Evolutionary conservation across 2,329 filamentous ascomycete species (phyloP).

Genomic region (Clonostachys solani): DNA sequence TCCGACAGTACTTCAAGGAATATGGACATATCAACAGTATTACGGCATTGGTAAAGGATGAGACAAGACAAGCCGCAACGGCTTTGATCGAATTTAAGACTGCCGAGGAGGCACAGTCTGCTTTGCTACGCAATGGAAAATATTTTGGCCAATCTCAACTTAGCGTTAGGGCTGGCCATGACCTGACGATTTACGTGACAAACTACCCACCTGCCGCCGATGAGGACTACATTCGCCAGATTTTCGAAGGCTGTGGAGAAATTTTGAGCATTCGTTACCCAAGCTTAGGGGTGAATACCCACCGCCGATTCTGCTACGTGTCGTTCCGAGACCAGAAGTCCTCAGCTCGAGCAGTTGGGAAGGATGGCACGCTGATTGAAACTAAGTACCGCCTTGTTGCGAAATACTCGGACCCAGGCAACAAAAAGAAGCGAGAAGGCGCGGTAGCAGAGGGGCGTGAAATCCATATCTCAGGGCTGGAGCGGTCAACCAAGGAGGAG

Average conservation of each 20-base stretch:
- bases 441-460: conserved; percentile 85
- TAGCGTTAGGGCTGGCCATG: conserved; percentile 67
- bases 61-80: conserved; percentile 55
- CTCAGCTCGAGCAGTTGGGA: conserved; percentile 65
- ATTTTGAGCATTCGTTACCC: conserved; percentile 86
- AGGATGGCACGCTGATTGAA: conserved; percentile 68
- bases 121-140: conserved; percentile 77
- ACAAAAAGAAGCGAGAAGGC: conserved; percentile 75
- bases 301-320: conserved; percentile 92
- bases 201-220: conserved; percentile 82
- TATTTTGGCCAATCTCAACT: conserved; percentile 71
- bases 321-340: conserved; percentile 72
- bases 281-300: conserved; percentile 82
- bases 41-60: conserved; percentile 57
- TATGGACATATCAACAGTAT: conserved; percentile 82
- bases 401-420: conserved; percentile 79
- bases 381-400: conserved; percentile 65
- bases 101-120: conserved; percentile 75
- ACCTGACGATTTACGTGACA: conserved; percentile 81
- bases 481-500: conserved; percentile 55
- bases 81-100: conserved; percentile 84
- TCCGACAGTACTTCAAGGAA: conserved; percentile 88
- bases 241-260: conserved; percentile 74
- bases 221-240: conserved; percentile 60
- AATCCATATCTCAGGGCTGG: conserved; percentile 70